Percentiles rank a stretch among this genome's conserved stretches.
Conservation (phyloP, 257 asterid species). For the Penstemon newberryi region DNA sequence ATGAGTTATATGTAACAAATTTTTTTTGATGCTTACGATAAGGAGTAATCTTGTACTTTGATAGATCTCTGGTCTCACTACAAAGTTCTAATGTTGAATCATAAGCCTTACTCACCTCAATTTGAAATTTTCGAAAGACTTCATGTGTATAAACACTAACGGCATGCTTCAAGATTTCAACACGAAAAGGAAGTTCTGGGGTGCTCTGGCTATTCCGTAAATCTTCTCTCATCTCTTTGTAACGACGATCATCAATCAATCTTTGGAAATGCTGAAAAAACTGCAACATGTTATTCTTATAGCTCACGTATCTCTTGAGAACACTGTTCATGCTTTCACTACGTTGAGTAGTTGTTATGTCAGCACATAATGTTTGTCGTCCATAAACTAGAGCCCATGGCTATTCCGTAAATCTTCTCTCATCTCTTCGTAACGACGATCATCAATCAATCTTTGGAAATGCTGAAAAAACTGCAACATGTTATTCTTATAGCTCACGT, state of each 20-base stretch:
- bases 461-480: background rate
- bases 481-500: background rate
- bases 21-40: too few relatives aligned
- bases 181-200: background rate
- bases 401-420: background rate
- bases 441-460: background rate
- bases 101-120: too few relatives aligned
- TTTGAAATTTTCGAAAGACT: background rate
- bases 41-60: too few relatives aligned
- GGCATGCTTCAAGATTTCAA: background rate
- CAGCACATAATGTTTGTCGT: too few relatives aligned
- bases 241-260: background rate
- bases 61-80: too few relatives aligned
- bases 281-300: background rate
- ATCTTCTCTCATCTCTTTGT: too few relatives aligned
- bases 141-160: constrained; percentile 16
- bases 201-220: background rate
- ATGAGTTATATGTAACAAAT: too few relatives aligned
- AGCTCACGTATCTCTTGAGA: background rate
- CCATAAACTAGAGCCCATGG: background rate
- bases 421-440: background rate
- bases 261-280: background rate
- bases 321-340: background rate
- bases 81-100: too few relatives aligned
- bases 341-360: background rate